Conservation (phyloP, 768 basidiomycete genomes). For the Multifurca ochricompacta region DNA sequence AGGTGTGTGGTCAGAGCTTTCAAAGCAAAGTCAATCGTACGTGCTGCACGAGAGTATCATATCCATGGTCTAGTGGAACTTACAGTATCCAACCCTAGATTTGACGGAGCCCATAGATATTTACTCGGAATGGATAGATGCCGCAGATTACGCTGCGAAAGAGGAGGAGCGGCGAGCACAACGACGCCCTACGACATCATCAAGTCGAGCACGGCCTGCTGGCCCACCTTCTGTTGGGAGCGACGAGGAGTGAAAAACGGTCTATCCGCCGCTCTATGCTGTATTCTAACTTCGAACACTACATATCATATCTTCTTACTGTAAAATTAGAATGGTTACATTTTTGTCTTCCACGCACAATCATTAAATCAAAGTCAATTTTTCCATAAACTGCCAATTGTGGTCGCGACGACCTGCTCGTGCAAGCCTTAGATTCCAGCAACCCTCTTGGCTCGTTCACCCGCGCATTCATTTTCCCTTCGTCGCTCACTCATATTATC, state of each 20-base stretch:
- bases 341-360: background rate
- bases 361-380: slow-evolving; percentile 10
- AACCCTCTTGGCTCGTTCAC: background rate
- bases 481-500: background rate
- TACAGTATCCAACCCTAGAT: slow-evolving; percentile 37
- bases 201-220: slow-evolving; percentile 36
- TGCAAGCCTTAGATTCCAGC: slow-evolving; percentile 3
- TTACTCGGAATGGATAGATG: slow-evolving; percentile 89
- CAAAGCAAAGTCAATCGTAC: slow-evolving; percentile 83
- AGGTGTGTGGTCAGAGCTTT: slow-evolving; percentile 80
- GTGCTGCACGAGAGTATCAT: slow-evolving; percentile 23
- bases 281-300: background rate
- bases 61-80: slow-evolving; percentile 20
- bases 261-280: background rate
- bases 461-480: background rate
- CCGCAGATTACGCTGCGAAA: slow-evolving; percentile 73
- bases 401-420: slow-evolving; percentile 12
- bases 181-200: slow-evolving; percentile 49
- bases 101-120: slow-evolving; percentile 84
- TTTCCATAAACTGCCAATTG: slow-evolving; percentile 7
- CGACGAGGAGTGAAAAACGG: slow-evolving; percentile 40
- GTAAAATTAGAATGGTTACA: slow-evolving; percentile 1
- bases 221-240: slow-evolving; percentile 33
- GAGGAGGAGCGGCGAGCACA: slow-evolving; percentile 38
- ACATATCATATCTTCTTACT: background rate